Conservation (phyloP, 257 asterid genomes). For the Agastache rugosa region DNA sequence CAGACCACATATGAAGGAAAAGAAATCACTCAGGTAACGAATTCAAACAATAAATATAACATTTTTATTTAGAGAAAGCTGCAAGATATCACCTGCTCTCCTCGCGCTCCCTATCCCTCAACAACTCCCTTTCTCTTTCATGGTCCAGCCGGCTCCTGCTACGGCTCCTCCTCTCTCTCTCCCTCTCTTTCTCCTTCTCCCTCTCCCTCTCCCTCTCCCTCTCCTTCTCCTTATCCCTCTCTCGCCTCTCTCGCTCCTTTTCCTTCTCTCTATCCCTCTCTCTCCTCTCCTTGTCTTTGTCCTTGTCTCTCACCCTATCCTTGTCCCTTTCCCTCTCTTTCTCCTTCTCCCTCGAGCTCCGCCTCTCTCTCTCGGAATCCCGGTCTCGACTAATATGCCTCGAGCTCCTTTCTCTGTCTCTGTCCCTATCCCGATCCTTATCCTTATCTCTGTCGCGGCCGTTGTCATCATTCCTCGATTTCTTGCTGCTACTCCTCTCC, state of each 20-base stretch:
- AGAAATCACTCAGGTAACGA: background rate
- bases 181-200: conserved; percentile 44
- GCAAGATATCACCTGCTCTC: conserved; percentile 78
- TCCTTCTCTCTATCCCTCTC: conserved; percentile 39
- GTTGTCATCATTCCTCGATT: conserved; percentile 65
- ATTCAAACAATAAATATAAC: conserved; percentile 8
- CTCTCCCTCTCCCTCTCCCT: conserved; percentile 47
- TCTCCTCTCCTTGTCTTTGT: conserved; percentile 43
- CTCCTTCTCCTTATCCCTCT: conserved; percentile 43
- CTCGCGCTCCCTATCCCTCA: conserved; percentile 76
- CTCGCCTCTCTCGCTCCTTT: conserved; percentile 51
- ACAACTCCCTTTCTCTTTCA: conserved; percentile 68
- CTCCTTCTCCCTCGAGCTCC: conserved; percentile 57
- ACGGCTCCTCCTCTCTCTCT: conserved; percentile 73
- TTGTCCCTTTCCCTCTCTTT: conserved; percentile 48
- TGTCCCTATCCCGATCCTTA: conserved; percentile 54
- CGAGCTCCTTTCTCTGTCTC: conserved; percentile 72
- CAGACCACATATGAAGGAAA: conserved; percentile 5
- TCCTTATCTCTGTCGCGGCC: conserved; percentile 60
- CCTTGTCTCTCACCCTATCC: conserved; percentile 48
- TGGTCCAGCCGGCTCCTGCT: conserved; percentile 75
- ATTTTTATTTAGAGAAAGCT: conserved; percentile 12
- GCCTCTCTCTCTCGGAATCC: conserved; percentile 57
- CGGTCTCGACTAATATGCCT: conserved; percentile 65
- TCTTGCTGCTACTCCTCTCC: conserved; percentile 77